Base-by-base conservation (phyloP, 805 yeast genomes). In the Saccharomycopsis oosterbeekiorum region DNA sequence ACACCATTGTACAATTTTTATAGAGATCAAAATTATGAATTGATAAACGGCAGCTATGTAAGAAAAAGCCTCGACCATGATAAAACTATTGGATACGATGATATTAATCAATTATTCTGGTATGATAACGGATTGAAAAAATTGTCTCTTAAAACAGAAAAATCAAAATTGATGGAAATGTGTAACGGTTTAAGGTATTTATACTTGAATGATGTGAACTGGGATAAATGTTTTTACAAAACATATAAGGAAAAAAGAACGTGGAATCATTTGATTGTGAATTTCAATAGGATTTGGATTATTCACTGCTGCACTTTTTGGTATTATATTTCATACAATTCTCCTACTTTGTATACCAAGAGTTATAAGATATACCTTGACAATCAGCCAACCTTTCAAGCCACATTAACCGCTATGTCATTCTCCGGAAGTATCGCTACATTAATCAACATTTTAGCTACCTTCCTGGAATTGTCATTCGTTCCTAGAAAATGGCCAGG, bases 71-170 rank as follows among this genome's bases (percentile, higher is more conserved):
- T 77, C 60, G 93, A 87, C 68, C 93, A 90, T 69, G 77, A 82
- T 15, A 74, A 80, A 34, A 81, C 82, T 4, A 84, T 90, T 62
- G 97, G 97, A 0, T 90, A 90, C 71, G 97, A 90, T 74, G 97
- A 90, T 71, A 84, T 90, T 71, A 90, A 90, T 69, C 97, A 90
- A 68, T 75, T 87, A 43, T 90, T 90, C 69, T 90, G 97, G 97
- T 84, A 86, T 67, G 78, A 83, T 2, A 80, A 83, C 64, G 90
- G 94, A 0, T 75, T 90, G 59, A 83, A 82, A 64, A 78, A 78
- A 58, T 77, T 90, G 19, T 72, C 73, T 1, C 69, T 86, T 39
- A 67, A 72, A 2, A 78, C 77, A 53, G 75, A 79, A 8, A 77
- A 76, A 55, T 69, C 70, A 4, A 72, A 72, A 54, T 69, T 88